Percentiles rank a stretch among this genome's conserved stretches.
Conservation (phyloP, 2,329 filamentous ascomycete genomes). For the Clonostachys rhizophaga region DNA sequence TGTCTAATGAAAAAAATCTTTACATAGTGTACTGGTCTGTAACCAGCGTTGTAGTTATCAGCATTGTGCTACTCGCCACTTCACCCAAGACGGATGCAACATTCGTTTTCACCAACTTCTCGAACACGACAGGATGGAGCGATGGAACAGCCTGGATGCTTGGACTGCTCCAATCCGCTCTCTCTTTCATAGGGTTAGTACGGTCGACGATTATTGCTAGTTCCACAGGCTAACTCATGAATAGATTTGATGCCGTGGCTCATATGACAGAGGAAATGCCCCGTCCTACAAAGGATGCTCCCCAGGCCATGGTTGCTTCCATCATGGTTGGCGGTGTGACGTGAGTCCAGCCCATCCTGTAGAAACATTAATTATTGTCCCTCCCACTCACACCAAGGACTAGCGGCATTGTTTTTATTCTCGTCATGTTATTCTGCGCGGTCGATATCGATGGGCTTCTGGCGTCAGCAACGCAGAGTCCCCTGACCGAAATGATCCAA, state of each 20-base stretch:
- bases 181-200: slow-evolving; percentile 19
- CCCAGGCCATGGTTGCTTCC: slow-evolving; percentile 35
- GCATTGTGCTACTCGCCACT: slow-evolving; percentile 33
- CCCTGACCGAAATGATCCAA: slow-evolving; percentile 37
- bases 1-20: slow-evolving; percentile 36
- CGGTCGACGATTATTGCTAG: too few species aligned
- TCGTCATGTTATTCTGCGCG: slow-evolving; percentile 25
- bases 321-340: slow-evolving; percentile 24
- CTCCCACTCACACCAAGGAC: too few species aligned
- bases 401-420: too few species aligned
- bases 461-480: slow-evolving; percentile 31
- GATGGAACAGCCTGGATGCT: slow-evolving; percentile 42
- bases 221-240: too few species aligned
- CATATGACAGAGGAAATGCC: slow-evolving; percentile 44
- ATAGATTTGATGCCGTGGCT: slow-evolving; percentile 33
- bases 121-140: slow-evolving; percentile 37
- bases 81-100: slow-evolving; percentile 22
- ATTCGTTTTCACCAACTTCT: slow-evolving; percentile 37
- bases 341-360: too few species aligned
- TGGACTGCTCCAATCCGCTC: slow-evolving; percentile 32
- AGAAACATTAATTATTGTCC: too few species aligned
- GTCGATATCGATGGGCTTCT: slow-evolving; percentile 27
- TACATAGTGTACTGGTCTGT: slow-evolving; percentile 35
- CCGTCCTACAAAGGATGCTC: slow-evolving; percentile 28
- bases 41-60: slow-evolving; percentile 31